These are phyloP conservation scores for Boletus rubroflammeus DNA, from an alignment of 768 basidiomycete genomes.

Conservation along the genomic window DNA sequence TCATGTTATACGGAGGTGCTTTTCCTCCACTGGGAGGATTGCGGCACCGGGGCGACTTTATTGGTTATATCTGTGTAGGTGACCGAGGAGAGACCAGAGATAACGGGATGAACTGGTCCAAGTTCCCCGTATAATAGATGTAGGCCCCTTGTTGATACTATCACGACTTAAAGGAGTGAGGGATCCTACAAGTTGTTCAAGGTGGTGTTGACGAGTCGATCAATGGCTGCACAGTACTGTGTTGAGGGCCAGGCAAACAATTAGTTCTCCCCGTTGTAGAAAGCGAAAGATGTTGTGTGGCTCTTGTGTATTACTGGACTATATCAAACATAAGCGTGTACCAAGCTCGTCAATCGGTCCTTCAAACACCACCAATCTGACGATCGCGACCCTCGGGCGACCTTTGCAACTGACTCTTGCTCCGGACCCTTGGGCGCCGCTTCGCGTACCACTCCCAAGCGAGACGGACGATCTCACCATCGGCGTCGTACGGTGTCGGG, in stretches of 20 bases:
- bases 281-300: background rate
- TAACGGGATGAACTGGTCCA: too few relatives aligned
- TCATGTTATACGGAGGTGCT: too few relatives aligned
- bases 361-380: constrained; percentile 22
- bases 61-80: too few relatives aligned
- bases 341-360: background rate
- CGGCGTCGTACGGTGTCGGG: constrained; percentile 93
- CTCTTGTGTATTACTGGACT: constrained; percentile 1
- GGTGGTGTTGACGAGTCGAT: too few relatives aligned
- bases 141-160: too few relatives aligned
- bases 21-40: too few relatives aligned
- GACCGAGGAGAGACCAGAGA: too few relatives aligned
- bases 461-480: constrained; percentile 86
- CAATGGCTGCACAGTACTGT: background rate
- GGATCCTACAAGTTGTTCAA: too few relatives aligned
- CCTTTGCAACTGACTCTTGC: constrained; percentile 55
- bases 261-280: too few relatives aligned
- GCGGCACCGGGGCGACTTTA: too few relatives aligned
- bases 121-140: too few relatives aligned
- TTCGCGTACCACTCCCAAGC: constrained; percentile 96
- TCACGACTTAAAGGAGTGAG: too few relatives aligned
- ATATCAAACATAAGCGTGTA: background rate
- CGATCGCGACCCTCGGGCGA: constrained; percentile 63
- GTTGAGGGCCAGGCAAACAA: background rate
- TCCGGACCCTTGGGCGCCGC: constrained; percentile 63